Evolutionary conservation across 345 rosid species (phyloP).

Genomic region (Gossypium sturtianum): DNA sequence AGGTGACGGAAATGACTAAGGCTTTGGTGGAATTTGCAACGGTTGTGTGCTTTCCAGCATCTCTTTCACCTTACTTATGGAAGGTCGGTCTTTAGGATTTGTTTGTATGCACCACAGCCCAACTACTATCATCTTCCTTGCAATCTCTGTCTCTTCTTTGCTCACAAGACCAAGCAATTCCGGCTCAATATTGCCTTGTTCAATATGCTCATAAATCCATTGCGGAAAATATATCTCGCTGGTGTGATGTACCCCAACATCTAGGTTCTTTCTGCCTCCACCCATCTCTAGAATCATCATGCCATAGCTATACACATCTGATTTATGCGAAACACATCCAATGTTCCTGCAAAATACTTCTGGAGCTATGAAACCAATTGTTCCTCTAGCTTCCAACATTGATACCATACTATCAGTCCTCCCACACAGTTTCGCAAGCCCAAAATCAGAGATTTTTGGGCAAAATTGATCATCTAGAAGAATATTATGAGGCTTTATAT

Average conservation of each 20-base stretch:
- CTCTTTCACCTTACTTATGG: conserved; percentile 1
- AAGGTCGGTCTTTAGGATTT: background rate
- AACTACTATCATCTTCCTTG: conserved; percentile 6
- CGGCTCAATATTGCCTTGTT: background rate
- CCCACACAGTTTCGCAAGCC: conserved; percentile 2
- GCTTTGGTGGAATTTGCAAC: conserved; percentile 18
- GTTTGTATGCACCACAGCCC: conserved; percentile 17
- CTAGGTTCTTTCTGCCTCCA: conserved; percentile 5
- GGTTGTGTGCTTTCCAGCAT: conserved; percentile 4
- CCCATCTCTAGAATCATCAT: conserved; percentile 12
- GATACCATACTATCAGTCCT: background rate
- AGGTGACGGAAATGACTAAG: background rate
- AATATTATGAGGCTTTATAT: conserved; percentile 16
- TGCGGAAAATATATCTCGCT: conserved; percentile 14
- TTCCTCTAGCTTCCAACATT: conserved; percentile 15
- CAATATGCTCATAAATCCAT: conserved; percentile 3
- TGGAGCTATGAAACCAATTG: conserved; percentile 15
- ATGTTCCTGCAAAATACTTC: background rate
- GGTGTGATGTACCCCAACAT: too few species aligned
- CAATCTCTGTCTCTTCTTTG: background rate
- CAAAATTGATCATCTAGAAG: background rate
- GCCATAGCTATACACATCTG: conserved; percentile 6
- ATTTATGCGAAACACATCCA: background rate
- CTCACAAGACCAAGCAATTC: background rate
- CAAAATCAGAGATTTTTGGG: background rate